A percentile compares a stretch with the other conserved stretches of the same genome.
phyloP scores from a whole-genome alignment of 495 filamentous ascomycete genomes.

The Podospora sp. region DNA sequence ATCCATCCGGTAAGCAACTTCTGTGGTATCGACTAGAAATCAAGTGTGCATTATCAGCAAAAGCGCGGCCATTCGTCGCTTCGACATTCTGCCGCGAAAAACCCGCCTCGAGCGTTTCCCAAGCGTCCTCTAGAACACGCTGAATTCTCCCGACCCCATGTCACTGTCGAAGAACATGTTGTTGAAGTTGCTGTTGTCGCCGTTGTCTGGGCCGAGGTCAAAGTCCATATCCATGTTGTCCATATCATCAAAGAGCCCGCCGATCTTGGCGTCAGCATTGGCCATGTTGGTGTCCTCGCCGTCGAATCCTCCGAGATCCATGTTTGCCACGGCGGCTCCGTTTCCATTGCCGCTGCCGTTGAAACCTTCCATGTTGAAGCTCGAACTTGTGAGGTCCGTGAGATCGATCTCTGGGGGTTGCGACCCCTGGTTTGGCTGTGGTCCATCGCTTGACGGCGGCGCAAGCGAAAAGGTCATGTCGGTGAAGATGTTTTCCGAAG shows the following conservation, averaged over 20 bases:
- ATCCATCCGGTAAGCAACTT: neutral
- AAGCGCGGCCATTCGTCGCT: neutral
- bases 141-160: constrained; percentile 36
- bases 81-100: neutral
- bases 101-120: neutral
- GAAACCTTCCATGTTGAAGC: constrained; percentile 16
- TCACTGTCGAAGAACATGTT: constrained; percentile 46
- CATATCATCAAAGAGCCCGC: constrained; percentile 46
- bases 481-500: constrained; percentile 40
- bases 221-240: constrained; percentile 42
- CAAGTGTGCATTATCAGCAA: neutral
- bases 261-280: constrained; percentile 39
- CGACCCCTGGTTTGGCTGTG: constrained; percentile 3
- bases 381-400: constrained; percentile 9
- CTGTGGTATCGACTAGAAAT: neutral
- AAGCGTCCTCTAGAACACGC: too few species aligned
- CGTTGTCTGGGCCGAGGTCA: constrained; percentile 37
- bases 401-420: constrained; percentile 16
- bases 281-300: constrained; percentile 24
- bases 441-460: constrained; percentile 34
- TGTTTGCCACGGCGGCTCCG: constrained; percentile 25
- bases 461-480: constrained; percentile 51
- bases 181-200: constrained; percentile 46
- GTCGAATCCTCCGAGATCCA: constrained; percentile 13
- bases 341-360: constrained; percentile 14